Conservation (phyloP, 768 basidiomycete genomes). For the Trametes cubensis region DNA sequence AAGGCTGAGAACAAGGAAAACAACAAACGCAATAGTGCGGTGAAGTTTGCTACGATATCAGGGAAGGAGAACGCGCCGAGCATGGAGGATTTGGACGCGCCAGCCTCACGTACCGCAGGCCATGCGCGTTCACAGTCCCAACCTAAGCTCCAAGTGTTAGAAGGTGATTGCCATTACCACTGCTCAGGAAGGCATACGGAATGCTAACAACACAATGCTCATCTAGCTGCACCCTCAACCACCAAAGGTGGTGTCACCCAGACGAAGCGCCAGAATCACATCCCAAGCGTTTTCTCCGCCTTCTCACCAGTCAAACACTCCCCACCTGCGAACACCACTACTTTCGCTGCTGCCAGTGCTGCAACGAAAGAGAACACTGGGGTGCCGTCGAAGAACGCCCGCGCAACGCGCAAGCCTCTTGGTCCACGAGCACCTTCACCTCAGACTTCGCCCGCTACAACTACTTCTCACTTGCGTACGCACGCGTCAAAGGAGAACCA, state of each 20-base stretch:
- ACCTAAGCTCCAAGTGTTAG: slow-evolving; percentile 33
- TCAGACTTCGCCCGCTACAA: slow-evolving; percentile 21
- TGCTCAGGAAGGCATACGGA: too few relatives aligned
- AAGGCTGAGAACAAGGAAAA: slow-evolving; percentile 15
- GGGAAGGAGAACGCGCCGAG: slow-evolving; percentile 20
- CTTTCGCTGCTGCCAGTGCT: neutral
- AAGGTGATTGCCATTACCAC: slow-evolving; percentile 15
- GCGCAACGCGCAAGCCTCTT: slow-evolving; percentile 30
- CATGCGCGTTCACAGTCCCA: slow-evolving; percentile 40
- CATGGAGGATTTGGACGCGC: neutral
- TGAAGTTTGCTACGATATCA: slow-evolving; percentile 7
- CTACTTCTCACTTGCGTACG: neutral
- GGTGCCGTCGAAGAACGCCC: slow-evolving; percentile 9
- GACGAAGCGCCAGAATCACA: slow-evolving; percentile 14
- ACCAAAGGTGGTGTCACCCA: slow-evolving; percentile 10
- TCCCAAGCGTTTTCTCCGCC: slow-evolving; percentile 25
- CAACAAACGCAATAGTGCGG: slow-evolving; percentile 10
- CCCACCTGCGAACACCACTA: slow-evolving; percentile 12
- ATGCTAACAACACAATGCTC: too few relatives aligned
- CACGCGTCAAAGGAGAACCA: slow-evolving; percentile 24
- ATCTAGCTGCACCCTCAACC: neutral
- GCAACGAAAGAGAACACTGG: slow-evolving; percentile 25
- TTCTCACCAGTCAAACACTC: slow-evolving; percentile 30
- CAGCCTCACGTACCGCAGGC: neutral
- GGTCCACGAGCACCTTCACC: slow-evolving; percentile 33